Conservation (phyloP, 257 asterid genomes). For the Leptodermis oblonga region DNA sequence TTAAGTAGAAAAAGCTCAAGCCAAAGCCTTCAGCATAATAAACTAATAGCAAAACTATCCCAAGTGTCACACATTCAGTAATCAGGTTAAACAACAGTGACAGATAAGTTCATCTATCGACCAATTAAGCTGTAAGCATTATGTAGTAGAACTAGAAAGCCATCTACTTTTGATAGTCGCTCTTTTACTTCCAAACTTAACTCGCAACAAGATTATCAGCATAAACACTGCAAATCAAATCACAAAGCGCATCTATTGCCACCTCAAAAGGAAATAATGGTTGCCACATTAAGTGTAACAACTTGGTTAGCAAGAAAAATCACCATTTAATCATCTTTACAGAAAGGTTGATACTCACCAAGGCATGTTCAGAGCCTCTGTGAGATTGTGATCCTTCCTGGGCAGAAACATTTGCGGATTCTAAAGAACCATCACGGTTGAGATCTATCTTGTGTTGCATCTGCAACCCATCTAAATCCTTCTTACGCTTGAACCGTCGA, state of each 20-base stretch:
- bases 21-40: constrained; percentile 1
- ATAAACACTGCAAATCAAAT: background rate
- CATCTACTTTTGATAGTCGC: background rate
- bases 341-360: constrained; percentile 14
- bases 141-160: background rate
- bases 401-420: constrained; percentile 17
- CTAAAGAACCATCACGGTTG: constrained; percentile 11
- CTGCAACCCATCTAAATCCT: constrained; percentile 16
- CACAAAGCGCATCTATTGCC: background rate
- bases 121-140: background rate
- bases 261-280: background rate
- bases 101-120: background rate
- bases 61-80: constrained; percentile 2
- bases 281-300: background rate
- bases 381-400: constrained; percentile 25
- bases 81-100: background rate
- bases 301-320: constrained; percentile 15
- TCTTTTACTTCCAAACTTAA: background rate
- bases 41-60: constrained; percentile 8
- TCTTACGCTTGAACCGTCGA: constrained; percentile 50
- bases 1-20: background rate
- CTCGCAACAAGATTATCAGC: background rate
- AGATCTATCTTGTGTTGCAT: constrained; percentile 10
- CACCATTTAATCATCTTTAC: constrained; percentile 19
- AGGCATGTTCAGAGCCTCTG: constrained; percentile 20